These are phyloP conservation scores for Penicillium frequentans DNA, from an alignment of 2,329 filamentous ascomycete genomes.

Conservation along the genomic window DNA sequence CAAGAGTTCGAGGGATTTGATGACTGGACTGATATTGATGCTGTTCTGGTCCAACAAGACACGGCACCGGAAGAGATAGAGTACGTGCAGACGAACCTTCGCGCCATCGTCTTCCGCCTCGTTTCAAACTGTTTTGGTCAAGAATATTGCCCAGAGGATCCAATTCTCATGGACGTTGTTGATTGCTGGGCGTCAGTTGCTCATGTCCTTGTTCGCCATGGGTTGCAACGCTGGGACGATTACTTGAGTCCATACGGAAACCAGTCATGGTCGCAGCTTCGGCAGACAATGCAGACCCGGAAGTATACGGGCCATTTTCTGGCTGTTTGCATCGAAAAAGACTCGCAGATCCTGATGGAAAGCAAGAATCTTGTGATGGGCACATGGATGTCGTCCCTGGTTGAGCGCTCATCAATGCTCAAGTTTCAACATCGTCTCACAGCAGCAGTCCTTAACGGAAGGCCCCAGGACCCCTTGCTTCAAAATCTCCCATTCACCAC, in stretches of 20 bases:
- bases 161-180: slow-evolving; percentile 51
- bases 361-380: slow-evolving; percentile 52
- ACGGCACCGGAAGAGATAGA: slow-evolving; percentile 26
- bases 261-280: slow-evolving; percentile 50
- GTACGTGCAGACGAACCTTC: slow-evolving; percentile 45
- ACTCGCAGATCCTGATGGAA: slow-evolving; percentile 42
- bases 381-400: slow-evolving; percentile 56
- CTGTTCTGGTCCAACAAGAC: slow-evolving; percentile 36
- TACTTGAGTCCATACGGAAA: slow-evolving; percentile 57
- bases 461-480: slow-evolving; percentile 49
- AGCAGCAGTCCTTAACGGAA: slow-evolving; percentile 52
- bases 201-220: slow-evolving; percentile 46
- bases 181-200: slow-evolving; percentile 58
- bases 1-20: slow-evolving; percentile 66
- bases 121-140: slow-evolving; percentile 63
- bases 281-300: slow-evolving; percentile 48
- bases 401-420: slow-evolving; percentile 60
- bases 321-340: slow-evolving; percentile 45
- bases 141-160: slow-evolving; percentile 56
- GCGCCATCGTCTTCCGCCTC: slow-evolving; percentile 53
- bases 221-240: slow-evolving; percentile 53
- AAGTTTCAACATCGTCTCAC: slow-evolving; percentile 63
- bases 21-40: slow-evolving; percentile 57
- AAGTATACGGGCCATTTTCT: slow-evolving; percentile 50
- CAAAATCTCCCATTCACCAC: slow-evolving; percentile 58